Base-by-base conservation (phyloP, 139 green algal species). In the Auxenochlorella protothecoides region DNA sequence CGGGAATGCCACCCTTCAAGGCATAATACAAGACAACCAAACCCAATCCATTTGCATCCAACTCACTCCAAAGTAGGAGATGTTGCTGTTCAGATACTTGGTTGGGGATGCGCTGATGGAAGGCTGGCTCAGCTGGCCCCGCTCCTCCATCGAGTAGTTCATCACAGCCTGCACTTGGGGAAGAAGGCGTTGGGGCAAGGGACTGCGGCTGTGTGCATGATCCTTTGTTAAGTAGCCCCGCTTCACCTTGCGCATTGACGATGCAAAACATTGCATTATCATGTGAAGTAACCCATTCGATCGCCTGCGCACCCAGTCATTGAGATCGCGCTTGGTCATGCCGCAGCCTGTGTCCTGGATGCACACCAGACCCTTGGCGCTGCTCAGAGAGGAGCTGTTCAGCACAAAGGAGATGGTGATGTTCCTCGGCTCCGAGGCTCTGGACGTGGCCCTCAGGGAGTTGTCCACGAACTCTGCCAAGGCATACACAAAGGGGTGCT, bases 381-480 rank as follows among this genome's bases (percentile, higher is more conserved):
- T 75, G 53, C 66, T 65, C 13, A 60, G 72, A 63, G 72, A 63
- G 12, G 53, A 60, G n/a, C 80, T 76, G 12, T 73, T 74, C 7
- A 81, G 61, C 3, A 86, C 75, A 12, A 92, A 72, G 2, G 81
- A 82, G 27, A 92, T 66, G 6, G 62, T 72, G 70, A 92, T 89
- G 63, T 56, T 69, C 53, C 85, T 72, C 4, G 74, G 74, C 3
- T 57, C 60, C 15, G 64, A 53, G 7, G 66, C 59, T 53, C 76
- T 72, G 62, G 60, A 51, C 13, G 84, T 91, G 15, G 89, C 89
- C 4, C 85, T 74, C 66, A 94, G 76, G 3, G 86, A 79, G 72
- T 94, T 94, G 74, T 94, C 89, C 5, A 94, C 79, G 7, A 94
- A 88, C 73, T 94, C 89, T 13, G 86, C 86, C 69, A 94, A 68